Evolutionary conservation across 2,329 filamentous ascomycete genomes (phyloP).

Genomic region (Fusarium decemcellulare): DNA sequence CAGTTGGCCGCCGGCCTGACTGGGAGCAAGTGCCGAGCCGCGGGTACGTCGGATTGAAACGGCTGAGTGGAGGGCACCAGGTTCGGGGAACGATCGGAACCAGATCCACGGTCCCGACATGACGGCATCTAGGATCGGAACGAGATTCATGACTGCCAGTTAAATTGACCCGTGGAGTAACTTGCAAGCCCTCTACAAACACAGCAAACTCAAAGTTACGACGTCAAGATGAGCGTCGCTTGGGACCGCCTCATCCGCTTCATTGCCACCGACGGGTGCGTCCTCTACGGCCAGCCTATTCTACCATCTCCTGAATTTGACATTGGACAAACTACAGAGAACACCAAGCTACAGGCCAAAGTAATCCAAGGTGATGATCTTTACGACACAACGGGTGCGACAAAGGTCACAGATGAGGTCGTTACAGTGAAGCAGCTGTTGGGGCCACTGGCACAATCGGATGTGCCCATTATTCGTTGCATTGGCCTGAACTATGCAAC

Average conservation of each 20-base stretch:
- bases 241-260: slow-evolving; percentile 71
- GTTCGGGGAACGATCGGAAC: too few species aligned
- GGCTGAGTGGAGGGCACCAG: too few species aligned
- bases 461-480: slow-evolving; percentile 71
- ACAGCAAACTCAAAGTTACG: too few species aligned
- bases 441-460: slow-evolving; percentile 63
- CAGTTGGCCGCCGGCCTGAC: too few species aligned
- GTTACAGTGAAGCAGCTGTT: slow-evolving; percentile 68
- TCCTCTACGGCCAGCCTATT: slow-evolving; percentile 67
- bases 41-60: too few species aligned
- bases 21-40: too few species aligned
- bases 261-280: slow-evolving; percentile 63
- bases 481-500: slow-evolving; percentile 73
- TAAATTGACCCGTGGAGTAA: too few species aligned
- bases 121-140: too few species aligned
- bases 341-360: slow-evolving; percentile 64
- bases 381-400: slow-evolving; percentile 61
- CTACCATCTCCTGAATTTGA: slow-evolving; percentile 61
- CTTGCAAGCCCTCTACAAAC: too few species aligned
- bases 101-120: too few species aligned
- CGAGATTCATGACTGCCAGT: too few species aligned
- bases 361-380: slow-evolving; percentile 66
- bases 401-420: slow-evolving; percentile 66
- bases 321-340: slow-evolving; percentile 57
- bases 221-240: slow-evolving; percentile 46